Conservation (phyloP, 257 asterid species). For the Ilex asprella region DNA sequence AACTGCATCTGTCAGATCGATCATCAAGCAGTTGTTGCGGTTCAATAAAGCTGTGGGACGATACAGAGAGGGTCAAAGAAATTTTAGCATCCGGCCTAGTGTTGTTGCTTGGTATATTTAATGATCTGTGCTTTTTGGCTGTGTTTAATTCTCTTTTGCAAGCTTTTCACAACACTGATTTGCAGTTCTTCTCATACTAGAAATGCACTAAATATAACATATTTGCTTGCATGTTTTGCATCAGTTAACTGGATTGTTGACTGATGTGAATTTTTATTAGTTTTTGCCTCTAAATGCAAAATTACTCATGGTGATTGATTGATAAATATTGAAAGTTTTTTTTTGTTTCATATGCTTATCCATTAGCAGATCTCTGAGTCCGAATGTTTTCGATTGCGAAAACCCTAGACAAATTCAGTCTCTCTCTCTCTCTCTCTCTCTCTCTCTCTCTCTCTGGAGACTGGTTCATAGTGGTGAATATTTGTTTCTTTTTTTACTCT, state of each 20-base stretch:
- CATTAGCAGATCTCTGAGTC: not conserved
- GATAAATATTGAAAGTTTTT: not conserved
- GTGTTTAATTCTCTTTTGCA: too few relatives aligned
- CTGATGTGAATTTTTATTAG: too few relatives aligned
- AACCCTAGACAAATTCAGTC: not conserved
- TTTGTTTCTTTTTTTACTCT: too few relatives aligned
- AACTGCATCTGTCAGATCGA: slow-evolving; percentile 3
- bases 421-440: not conserved
- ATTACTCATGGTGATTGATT: too few relatives aligned
- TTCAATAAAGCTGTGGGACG: slow-evolving; percentile 15
- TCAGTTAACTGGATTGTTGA: too few relatives aligned
- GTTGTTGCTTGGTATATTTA: too few relatives aligned
- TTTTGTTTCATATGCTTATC: not conserved
- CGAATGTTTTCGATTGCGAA: not conserved
- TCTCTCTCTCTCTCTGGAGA: not conserved
- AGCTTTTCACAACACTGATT: too few relatives aligned
- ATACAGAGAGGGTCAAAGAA: slow-evolving; percentile 4
- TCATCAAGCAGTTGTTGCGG: not conserved
- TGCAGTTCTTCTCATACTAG: too few relatives aligned
- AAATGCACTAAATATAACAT: too few relatives aligned
- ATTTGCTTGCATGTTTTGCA: too few relatives aligned
- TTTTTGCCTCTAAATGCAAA: too few relatives aligned
- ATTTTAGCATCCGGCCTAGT: not conserved
- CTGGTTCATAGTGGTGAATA: not conserved
- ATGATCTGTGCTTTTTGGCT: too few relatives aligned